Evolutionary conservation across 441 rosid genomes (phyloP).

Genomic region (Aquilaria agallochum): DNA sequence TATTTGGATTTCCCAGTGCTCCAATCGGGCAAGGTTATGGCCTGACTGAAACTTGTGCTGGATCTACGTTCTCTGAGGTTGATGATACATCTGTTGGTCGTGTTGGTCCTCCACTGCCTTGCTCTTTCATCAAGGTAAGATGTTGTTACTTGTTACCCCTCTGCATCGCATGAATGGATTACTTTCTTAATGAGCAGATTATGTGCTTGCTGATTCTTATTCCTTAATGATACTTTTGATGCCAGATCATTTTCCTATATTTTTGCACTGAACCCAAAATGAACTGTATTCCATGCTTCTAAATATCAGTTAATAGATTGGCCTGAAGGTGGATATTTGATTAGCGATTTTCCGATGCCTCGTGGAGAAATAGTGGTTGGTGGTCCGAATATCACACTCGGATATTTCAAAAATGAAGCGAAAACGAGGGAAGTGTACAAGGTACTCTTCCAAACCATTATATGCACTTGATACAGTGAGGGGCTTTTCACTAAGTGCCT

Average conservation of each 20-base stretch:
- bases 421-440: conserved; percentile 84
- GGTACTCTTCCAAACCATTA: conserved; percentile 32
- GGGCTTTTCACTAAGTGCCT: neutral
- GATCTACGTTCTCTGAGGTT: conserved; percentile 94
- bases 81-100: conserved; percentile 97
- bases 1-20: conserved; percentile 50
- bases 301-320: conserved; percentile 85
- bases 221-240: neutral
- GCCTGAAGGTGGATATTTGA: conserved; percentile 92
- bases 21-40: conserved; percentile 99
- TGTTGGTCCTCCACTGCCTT: conserved; percentile 96
- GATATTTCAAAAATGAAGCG: conserved; percentile 90
- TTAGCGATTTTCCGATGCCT: conserved; percentile 77
- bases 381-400: conserved; percentile 86
- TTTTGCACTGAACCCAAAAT: conserved; percentile 5
- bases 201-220: neutral
- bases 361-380: conserved; percentile 98
- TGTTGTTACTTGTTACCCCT: neutral
- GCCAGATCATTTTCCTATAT: neutral
- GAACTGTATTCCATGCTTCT: conserved; percentile 9
- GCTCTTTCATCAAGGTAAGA: conserved; percentile 83
- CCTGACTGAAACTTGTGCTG: conserved; percentile 98
- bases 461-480: neutral
- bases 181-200: conserved; percentile 1
- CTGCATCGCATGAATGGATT: neutral